Base-by-base conservation (phyloP, 495 filamentous ascomycete genomes). In the Viridothelium virens region DNA sequence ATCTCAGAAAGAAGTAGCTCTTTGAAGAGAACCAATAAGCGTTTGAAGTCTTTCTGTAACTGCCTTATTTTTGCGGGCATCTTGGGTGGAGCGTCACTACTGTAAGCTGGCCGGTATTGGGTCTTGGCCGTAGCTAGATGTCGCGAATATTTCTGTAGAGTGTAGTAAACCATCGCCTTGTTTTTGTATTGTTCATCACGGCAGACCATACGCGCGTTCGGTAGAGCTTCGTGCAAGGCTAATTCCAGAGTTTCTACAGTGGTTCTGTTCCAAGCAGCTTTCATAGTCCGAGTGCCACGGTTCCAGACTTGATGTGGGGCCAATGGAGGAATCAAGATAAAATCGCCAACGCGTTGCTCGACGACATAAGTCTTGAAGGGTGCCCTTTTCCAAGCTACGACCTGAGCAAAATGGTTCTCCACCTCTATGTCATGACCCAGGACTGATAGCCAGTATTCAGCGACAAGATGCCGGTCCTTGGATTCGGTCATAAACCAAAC, bases 301-400 rank as follows among this genome's bases (percentile, higher is more conserved):
- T 98, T 98, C 94, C 94, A 98, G 33, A 98, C 94, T 72, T 98
- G 94, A 72, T 98, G 94, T 0, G 93, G 91, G n/a, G 92, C 93
- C 6, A 97, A 78, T 6, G 94, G 92, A n/a, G 94, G 94, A 25
- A 98, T 87, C 0, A 98, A 82, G 62, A 98, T 92, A 73, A 97
- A 93, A 74, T 98, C 94, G 7, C 94, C 94, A n/a, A 87, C 84
- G 63, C 80, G 88, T 73, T 98, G 94, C 71, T 98, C 91, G 38
- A 96, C 91, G 63, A 98, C 83, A 69, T 92, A 97, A 0, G 92
- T 92, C 10, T 85, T 89, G 70, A 97, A 97, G 7, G 90, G 92
- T 2, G 93, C 94, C 61, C 89, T 87, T 77, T 89, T 90, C 90
- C 92, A 97, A 3, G 92, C 91, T 66, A 91, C 89, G 56, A 97